Evolutionary conservation across 441 rosid genomes (phyloP).

Genomic region (Gossypium laxum): DNA sequence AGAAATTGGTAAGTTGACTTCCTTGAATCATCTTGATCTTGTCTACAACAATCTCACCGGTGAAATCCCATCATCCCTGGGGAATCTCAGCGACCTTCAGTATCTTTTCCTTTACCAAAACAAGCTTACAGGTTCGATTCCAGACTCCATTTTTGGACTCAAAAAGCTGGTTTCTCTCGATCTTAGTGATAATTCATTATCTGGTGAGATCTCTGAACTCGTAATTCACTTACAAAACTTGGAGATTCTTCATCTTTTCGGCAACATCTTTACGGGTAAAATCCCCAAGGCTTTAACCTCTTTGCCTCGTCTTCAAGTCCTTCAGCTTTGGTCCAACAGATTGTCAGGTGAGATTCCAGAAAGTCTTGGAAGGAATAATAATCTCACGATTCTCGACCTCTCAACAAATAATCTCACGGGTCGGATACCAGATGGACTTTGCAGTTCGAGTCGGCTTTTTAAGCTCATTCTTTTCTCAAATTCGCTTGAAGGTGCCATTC

Average conservation of each 20-base stretch:
- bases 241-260: constrained; percentile 78
- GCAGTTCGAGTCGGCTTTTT: constrained; percentile 53
- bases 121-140: constrained; percentile 51
- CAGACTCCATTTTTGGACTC: constrained; percentile 44
- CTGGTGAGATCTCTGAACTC: constrained; percentile 61
- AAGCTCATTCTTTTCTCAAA: constrained; percentile 82
- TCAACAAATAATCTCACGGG: constrained; percentile 72
- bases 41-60: constrained; percentile 82
- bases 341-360: constrained; percentile 56
- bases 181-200: constrained; percentile 58
- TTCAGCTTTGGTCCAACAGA: constrained; percentile 75
- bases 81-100: constrained; percentile 46
- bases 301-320: constrained; percentile 65
- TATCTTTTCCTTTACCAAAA: constrained; percentile 74
- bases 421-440: constrained; percentile 46
- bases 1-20: constrained; percentile 44
- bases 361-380: constrained; percentile 48
- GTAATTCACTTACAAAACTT: constrained; percentile 42
- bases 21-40: constrained; percentile 65
- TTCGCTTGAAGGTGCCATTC: constrained; percentile 46
- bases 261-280: constrained; percentile 56
- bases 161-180: constrained; percentile 55
- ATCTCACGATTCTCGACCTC: constrained; percentile 66
- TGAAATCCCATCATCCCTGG: constrained; percentile 51
- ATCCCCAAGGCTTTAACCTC: constrained; percentile 48